These are phyloP conservation scores for Neurospora sp. DNA, from an alignment of 495 filamentous ascomycete genomes.

Conservation along the genomic window DNA sequence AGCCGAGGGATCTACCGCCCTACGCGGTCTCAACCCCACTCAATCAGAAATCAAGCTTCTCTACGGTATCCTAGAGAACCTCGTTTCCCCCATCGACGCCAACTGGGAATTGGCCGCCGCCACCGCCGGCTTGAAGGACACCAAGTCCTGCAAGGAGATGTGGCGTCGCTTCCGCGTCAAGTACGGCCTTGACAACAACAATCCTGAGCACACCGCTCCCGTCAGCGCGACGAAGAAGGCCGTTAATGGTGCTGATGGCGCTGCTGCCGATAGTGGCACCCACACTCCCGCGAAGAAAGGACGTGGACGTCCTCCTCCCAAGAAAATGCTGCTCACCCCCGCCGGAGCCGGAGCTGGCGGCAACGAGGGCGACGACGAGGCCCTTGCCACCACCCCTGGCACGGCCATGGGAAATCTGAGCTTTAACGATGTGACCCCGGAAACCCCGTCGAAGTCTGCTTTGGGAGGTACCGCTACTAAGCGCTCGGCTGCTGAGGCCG, in stretches of 20 bases:
- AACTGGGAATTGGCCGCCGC: not conserved
- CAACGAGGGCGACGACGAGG: not conserved
- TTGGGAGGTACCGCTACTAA: not conserved
- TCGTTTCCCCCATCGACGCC: not conserved
- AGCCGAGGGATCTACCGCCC: not conserved
- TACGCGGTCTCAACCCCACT: not conserved
- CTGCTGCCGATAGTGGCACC: too few species aligned
- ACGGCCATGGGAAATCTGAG: not conserved
- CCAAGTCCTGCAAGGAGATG: not conserved
- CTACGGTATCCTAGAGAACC: not conserved
- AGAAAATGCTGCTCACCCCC: not conserved
- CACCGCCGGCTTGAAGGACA: not conserved
- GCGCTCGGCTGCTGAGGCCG: not conserved
- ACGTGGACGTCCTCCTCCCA: not conserved
- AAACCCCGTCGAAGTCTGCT: not conserved
- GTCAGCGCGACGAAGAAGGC: too few species aligned
- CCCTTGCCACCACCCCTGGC: not conserved
- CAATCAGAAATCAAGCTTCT: not conserved
- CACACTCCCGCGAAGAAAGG: not conserved
- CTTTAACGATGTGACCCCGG: not conserved
- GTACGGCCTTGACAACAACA: not conserved
- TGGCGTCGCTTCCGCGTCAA: not conserved
- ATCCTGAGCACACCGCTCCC: not conserved
- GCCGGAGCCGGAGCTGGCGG: not conserved
- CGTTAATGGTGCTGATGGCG: not conserved